Evolutionary conservation across 148 eudicot species (phyloP).

Genomic region (Diospyros kaki): DNA sequence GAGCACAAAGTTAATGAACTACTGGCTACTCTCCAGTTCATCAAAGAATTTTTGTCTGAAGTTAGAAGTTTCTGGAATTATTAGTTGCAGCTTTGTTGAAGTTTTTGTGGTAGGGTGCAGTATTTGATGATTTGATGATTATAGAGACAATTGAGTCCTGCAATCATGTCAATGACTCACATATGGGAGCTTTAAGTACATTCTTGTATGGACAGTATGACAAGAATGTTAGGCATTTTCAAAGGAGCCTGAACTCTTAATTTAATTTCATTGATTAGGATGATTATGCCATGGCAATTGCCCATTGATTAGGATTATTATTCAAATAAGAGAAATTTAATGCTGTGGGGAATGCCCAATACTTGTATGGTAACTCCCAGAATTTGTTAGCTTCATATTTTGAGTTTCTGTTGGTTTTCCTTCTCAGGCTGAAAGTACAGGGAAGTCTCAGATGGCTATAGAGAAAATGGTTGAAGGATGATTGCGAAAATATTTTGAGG

Average conservation of each 20-base stretch:
- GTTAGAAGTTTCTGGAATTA: background rate
- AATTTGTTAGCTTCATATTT: background rate
- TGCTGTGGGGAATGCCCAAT: background rate
- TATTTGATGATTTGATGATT: too few species aligned
- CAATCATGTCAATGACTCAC: background rate
- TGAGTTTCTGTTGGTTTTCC: slow-evolving; percentile 2
- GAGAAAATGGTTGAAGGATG: slow-evolving; percentile 99
- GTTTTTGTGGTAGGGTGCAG: background rate
- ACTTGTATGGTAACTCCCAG: background rate
- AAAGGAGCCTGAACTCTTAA: background rate
- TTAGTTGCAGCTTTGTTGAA: background rate
- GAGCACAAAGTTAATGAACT: too few species aligned
- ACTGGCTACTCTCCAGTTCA: background rate
- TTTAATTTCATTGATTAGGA: background rate
- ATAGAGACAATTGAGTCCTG: background rate
- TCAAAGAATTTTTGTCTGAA: background rate
- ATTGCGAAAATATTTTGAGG: slow-evolving; percentile 81
- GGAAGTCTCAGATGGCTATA: slow-evolving; percentile 87
- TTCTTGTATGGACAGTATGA: background rate
- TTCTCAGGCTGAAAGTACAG: slow-evolving; percentile 77
- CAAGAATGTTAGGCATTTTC: background rate
- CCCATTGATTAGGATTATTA: background rate
- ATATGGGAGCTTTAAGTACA: background rate
- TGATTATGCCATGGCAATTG: background rate
- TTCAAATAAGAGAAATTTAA: background rate